Percentiles rank a stretch among this genome's conserved stretches.
Evolutionary conservation across 2,329 filamentous ascomycete species (phyloP).

Genomic region (Chrysoporthe deuterocubensis): DNA sequence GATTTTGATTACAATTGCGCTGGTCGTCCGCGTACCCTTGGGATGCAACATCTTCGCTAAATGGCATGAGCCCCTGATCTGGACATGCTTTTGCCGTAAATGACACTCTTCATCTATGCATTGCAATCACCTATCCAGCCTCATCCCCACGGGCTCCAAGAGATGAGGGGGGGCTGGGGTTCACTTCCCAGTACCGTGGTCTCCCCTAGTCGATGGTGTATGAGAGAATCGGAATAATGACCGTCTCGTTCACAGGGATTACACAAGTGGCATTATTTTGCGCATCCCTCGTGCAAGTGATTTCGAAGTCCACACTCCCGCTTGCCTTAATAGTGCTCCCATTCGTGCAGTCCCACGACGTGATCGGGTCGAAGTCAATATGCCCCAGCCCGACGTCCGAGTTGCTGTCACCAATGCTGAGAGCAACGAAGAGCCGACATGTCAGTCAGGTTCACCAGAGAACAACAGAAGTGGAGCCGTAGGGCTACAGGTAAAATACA

Average conservation of each 20-base stretch:
- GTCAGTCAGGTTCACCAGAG: background rate
- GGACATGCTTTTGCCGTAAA: no score
- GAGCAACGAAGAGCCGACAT: background rate
- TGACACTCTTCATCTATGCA: no score
- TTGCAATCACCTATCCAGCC: no score
- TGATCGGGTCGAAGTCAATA: constrained; percentile 13
- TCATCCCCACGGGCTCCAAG: no score
- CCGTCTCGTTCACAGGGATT: background rate
- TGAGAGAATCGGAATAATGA: constrained; percentile 20
- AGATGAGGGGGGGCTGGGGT: no score
- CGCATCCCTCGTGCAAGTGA: constrained; percentile 8
- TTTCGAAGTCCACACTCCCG: constrained; percentile 21
- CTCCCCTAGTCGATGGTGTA: constrained; percentile 12
- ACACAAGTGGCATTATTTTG: background rate
- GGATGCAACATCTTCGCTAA: no score
- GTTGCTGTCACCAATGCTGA: background rate
- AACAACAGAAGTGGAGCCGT: background rate
- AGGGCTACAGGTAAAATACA: background rate
- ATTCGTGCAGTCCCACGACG: constrained; percentile 5
- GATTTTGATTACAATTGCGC: no score
- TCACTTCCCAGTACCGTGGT: background rate
- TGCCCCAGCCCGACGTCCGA: background rate
- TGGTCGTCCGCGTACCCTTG: no score
- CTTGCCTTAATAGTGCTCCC: constrained; percentile 21
- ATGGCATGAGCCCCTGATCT: no score